Base-by-base conservation (phyloP, 2,329 filamentous ascomycete genomes). In the Aureobasidium pullulans region DNA sequence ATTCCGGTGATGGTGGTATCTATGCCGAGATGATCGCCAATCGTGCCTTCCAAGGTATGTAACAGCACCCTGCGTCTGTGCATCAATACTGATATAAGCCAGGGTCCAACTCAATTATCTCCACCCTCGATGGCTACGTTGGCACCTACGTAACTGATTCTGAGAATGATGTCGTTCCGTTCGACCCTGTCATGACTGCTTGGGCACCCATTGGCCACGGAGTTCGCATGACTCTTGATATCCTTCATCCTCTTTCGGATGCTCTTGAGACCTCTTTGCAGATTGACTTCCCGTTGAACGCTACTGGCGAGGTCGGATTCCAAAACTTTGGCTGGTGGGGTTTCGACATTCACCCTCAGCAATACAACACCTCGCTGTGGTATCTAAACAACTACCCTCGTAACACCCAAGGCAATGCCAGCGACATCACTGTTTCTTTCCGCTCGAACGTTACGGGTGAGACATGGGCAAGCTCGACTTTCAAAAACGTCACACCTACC, bases 1-100 rank as follows among this genome's bases (percentile, higher is more conserved):
- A 87, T 69, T 85, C 83, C 1, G 86, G 86, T 2, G 87, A 90
- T 67, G 86, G 87, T 23, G 87, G 86, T 5, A 81, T 89, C 62
- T 89, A 90, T 68, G 86, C 84, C 50, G 86, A 90, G 67, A 71
- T 90, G 59, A 81, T 90, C 60, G 81, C 79, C 54, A 90, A 90
- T 71, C 80, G 85, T 50, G 87, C 85, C 10, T 89, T 90, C 66
- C 87, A 90, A 70, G 76, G 73, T 57, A 53, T 16, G 40, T 53
- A 3, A 29, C 19, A 19, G 19, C 19, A 19, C 19, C 19, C 13
- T 50, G 6, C 19, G 11, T 16, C 29, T 28, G 7, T 34, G 23
- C 1, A 43, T 3, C 9, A 34, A 13, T 11, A 31, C 43, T 57
- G 13, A 57, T 11, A 23, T 28, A 34, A 13, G 28, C 4, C 11